Conservation (phyloP, 495 filamentous ascomycete genomes). For the Aspergillus incahuasiensis region DNA sequence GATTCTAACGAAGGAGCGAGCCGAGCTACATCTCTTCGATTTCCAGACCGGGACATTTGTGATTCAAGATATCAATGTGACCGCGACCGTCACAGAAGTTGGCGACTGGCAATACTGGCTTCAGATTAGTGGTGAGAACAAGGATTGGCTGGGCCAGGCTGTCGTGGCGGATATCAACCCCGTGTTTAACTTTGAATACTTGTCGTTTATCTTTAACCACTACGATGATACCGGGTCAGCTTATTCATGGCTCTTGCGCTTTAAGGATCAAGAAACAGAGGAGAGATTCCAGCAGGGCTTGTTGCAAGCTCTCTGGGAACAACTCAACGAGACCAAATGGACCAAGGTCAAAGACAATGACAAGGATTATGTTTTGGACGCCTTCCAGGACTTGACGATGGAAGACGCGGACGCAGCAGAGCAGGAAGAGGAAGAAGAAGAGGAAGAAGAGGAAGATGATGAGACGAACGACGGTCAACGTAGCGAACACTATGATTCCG, state of each 20-base stretch:
- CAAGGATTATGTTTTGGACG: slow-evolving; percentile 88
- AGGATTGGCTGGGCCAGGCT: slow-evolving; percentile 83
- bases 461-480: slow-evolving; percentile 57
- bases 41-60: slow-evolving; percentile 79
- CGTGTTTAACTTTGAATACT: slow-evolving; percentile 96
- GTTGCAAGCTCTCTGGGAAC: slow-evolving; percentile 95
- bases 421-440: slow-evolving; percentile 57
- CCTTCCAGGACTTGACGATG: slow-evolving; percentile 93
- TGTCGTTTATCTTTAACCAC: slow-evolving; percentile 98
- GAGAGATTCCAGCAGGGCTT: slow-evolving; percentile 90
- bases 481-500: slow-evolving; percentile 82
- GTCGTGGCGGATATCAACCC: slow-evolving; percentile 90
- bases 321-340: slow-evolving; percentile 94
- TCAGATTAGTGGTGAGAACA: slow-evolving; percentile 71
- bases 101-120: slow-evolving; percentile 96
- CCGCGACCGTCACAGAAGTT: slow-evolving; percentile 77
- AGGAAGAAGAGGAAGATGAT: slow-evolving; percentile 62
- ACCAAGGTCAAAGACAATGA: slow-evolving; percentile 86
- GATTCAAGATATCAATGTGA: slow-evolving; percentile 67
- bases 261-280: slow-evolving; percentile 73
- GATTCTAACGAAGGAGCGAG: slow-evolving; percentile 67
- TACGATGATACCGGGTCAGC: slow-evolving; percentile 83
- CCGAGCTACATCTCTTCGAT: slow-evolving; percentile 92
- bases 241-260: slow-evolving; percentile 92
- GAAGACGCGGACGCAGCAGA: slow-evolving; percentile 63